These are phyloP conservation scores for Aureobasidium namibiae DNA, from an alignment of 2,329 filamentous ascomycete genomes.

Conservation along the genomic window DNA sequence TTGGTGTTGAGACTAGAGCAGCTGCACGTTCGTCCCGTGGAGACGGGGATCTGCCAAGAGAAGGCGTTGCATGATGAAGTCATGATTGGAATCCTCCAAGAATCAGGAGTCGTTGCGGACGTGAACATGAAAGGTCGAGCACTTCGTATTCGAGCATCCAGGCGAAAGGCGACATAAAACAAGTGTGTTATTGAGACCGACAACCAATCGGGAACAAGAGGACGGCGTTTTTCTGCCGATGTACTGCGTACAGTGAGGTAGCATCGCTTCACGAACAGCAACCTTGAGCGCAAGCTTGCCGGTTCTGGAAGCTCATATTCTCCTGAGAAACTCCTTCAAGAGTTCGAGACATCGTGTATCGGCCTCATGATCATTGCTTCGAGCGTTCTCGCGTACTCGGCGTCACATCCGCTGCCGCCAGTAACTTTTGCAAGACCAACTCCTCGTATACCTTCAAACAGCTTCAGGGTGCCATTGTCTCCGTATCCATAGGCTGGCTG, in stretches of 20 bases:
- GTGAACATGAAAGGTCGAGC: background rate
- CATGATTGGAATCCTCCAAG: background rate
- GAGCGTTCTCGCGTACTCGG: conserved; percentile 35
- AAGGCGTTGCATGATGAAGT: conserved; percentile 3
- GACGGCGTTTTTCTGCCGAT: background rate
- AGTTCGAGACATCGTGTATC: background rate
- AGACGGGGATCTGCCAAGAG: background rate
- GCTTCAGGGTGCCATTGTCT: conserved; percentile 33
- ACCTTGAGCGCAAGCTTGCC: background rate
- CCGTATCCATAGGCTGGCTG: conserved; percentile 38
- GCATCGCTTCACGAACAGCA: background rate
- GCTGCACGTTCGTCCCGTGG: background rate
- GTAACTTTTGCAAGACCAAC: conserved; percentile 36
- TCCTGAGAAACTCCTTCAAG: background rate
- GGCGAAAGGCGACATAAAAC: background rate
- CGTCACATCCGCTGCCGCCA: conserved; percentile 31
- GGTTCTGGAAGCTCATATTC: background rate
- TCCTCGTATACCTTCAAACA: conserved; percentile 40
- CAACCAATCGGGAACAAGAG: background rate
- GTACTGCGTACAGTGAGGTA: background rate
- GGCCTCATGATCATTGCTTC: conserved; percentile 36
- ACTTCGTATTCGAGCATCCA: background rate
- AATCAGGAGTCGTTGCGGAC: background rate
- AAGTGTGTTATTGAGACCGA: background rate
- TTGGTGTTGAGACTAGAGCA: background rate